phyloP scores from a whole-genome alignment of 768 basidiomycete species.

The Boletus edulis region DNA sequence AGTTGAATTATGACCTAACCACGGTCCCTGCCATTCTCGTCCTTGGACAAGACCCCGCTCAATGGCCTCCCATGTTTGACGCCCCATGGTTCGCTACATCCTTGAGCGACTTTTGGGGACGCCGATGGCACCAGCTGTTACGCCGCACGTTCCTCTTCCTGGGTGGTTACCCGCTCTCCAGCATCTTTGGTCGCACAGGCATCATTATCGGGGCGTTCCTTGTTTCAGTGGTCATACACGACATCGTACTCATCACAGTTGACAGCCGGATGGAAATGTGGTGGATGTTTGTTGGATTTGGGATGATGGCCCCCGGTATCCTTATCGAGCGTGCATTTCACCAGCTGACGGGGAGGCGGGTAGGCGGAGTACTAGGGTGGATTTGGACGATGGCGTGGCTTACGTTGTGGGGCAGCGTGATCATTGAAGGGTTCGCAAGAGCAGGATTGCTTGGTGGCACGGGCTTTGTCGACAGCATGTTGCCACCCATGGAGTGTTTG shows the following conservation, averaged over 20 bases:
- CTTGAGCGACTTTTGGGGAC: background rate
- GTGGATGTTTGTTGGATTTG: slow-evolving; percentile 1
- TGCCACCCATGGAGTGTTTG: background rate
- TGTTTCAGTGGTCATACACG: background rate
- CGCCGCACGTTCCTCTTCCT: background rate
- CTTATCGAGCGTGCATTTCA: background rate
- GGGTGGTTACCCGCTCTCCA: background rate
- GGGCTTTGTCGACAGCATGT: background rate
- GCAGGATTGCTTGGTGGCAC: background rate
- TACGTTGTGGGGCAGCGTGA: background rate
- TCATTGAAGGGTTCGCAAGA: background rate
- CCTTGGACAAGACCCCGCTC: background rate
- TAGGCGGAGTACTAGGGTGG: background rate
- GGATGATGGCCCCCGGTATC: slow-evolving; percentile 2
- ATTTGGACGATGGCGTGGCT: slow-evolving; percentile 1
- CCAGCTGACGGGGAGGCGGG: background rate
- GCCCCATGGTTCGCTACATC: background rate
- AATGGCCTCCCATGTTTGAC: background rate
- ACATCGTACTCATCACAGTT: background rate
- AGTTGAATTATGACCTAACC: background rate
- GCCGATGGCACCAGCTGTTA: background rate
- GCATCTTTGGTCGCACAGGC: background rate
- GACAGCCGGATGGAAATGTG: background rate
- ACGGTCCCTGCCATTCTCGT: background rate
- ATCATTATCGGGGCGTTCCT: background rate